These are phyloP conservation scores for Dothistroma septosporum DNA, from an alignment of 2,329 filamentous ascomycete species.

Conservation along the genomic window DNA sequence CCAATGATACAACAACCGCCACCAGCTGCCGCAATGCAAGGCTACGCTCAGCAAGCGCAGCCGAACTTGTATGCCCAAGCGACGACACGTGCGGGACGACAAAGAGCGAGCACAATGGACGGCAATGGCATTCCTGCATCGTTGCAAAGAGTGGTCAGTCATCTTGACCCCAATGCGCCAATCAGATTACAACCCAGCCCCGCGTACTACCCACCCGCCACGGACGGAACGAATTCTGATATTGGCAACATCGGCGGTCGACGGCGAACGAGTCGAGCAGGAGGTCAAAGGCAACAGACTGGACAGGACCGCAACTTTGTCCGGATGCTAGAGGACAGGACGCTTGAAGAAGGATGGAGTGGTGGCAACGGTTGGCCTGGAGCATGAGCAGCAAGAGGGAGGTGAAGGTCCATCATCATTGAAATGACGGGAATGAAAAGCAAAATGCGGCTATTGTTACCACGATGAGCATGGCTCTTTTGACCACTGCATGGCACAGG, in stretches of 20 bases:
- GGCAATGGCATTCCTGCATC: slow-evolving; percentile 85
- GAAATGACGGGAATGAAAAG: background rate
- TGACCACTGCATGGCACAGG: background rate
- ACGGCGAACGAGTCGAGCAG: slow-evolving; percentile 59
- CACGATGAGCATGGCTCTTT: background rate
- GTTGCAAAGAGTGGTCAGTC: slow-evolving; percentile 90
- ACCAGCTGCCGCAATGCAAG: slow-evolving; percentile 38
- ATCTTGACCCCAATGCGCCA: slow-evolving; percentile 89
- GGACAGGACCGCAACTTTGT: slow-evolving; percentile 71
- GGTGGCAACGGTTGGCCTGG: slow-evolving; percentile 26
- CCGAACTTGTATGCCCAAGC: slow-evolving; percentile 72
- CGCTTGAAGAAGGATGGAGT: slow-evolving; percentile 76
- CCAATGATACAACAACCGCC: slow-evolving; percentile 58
- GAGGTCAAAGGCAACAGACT: slow-evolving; percentile 36
- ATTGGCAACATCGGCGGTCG: slow-evolving; percentile 65
- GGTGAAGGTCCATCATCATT: background rate
- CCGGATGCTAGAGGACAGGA: slow-evolving; percentile 87
- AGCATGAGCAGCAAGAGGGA: slow-evolving; percentile 7
- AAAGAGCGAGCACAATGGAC: slow-evolving; percentile 94
- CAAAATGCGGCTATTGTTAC: background rate
- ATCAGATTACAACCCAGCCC: slow-evolving; percentile 93
- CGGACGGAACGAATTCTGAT: slow-evolving; percentile 69
- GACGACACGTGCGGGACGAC: slow-evolving; percentile 71
- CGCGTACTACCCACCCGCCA: slow-evolving; percentile 91
- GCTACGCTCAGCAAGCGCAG: slow-evolving; percentile 50